Conservation (phyloP, 2,329 filamentous ascomycete genomes). For the Neofusicoccum cordaticola region DNA sequence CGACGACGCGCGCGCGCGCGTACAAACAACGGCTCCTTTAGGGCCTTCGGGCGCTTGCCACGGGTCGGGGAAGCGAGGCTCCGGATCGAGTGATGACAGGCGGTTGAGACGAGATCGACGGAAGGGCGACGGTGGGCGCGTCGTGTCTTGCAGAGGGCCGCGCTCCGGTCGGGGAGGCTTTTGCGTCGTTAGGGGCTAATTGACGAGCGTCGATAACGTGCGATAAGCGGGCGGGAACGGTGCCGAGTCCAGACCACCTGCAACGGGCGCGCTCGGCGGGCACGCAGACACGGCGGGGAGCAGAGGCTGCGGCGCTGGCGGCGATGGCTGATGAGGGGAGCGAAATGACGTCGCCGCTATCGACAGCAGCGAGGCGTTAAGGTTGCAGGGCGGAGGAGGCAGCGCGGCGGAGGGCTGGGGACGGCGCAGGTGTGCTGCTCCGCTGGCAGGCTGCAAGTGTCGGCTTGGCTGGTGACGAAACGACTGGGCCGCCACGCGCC, state of each 20-base stretch:
- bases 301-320: neutral
- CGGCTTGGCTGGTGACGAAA: slow-evolving; percentile 6
- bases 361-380: slow-evolving; percentile 6
- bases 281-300: neutral
- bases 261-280: neutral
- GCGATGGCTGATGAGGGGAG: neutral
- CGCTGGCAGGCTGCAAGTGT: slow-evolving; percentile 1
- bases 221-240: slow-evolving; percentile 10
- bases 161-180: slow-evolving; percentile 16
- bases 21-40: neutral
- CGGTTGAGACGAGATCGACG: slow-evolving; percentile 16
- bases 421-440: slow-evolving; percentile 8
- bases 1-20: slow-evolving; percentile 5
- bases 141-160: slow-evolving; percentile 18
- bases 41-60: neutral
- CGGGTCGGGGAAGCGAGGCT: neutral
- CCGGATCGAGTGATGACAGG: slow-evolving; percentile 8
- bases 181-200: slow-evolving; percentile 17
- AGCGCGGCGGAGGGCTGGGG: slow-evolving; percentile 4
- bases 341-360: slow-evolving; percentile 4
- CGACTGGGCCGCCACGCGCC: neutral
- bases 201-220: slow-evolving; percentile 11
- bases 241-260: slow-evolving; percentile 1
- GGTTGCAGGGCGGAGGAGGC: slow-evolving; percentile 8
- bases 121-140: slow-evolving; percentile 13